These are phyloP conservation scores for Viola pubescens DNA, from an alignment of 441 rosid genomes.

Conservation along the genomic window DNA sequence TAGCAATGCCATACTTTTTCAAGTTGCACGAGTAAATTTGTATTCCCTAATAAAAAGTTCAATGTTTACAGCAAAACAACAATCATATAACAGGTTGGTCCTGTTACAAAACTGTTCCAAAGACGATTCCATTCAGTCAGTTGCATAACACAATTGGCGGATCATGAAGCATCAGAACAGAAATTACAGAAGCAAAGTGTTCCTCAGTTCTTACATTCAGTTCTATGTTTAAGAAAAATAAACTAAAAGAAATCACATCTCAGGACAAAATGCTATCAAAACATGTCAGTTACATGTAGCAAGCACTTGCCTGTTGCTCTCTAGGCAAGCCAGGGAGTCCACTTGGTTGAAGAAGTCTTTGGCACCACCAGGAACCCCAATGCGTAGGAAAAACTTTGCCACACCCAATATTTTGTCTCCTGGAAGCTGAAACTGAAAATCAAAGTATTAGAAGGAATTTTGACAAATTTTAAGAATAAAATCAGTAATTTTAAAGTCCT, in stretches of 20 bases:
- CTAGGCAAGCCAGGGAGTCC: slow-evolving; percentile 72
- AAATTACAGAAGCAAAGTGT: not conserved
- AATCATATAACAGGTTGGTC: too few relatives aligned
- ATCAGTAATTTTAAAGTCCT: slow-evolving; percentile 7
- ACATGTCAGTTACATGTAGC: not conserved
- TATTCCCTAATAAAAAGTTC: too few relatives aligned
- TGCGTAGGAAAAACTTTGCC: slow-evolving; percentile 78
- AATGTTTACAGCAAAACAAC: too few relatives aligned
- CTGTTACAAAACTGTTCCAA: not conserved
- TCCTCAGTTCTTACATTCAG: not conserved
- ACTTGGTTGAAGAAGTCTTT: slow-evolving; percentile 77
- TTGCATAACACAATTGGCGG: not conserved
- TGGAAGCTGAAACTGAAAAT: slow-evolving; percentile 56
- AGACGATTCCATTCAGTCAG: not conserved
- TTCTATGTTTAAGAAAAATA: not conserved
- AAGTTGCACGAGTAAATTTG: too few relatives aligned
- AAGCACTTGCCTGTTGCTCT: slow-evolving; percentile 59
- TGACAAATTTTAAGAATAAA: slow-evolving; percentile 7
- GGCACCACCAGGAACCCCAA: slow-evolving; percentile 81
- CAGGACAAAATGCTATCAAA: slow-evolving; percentile 2
- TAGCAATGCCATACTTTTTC: too few relatives aligned
- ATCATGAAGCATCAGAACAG: not conserved
- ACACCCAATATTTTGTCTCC: slow-evolving; percentile 67
- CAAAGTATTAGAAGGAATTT: slow-evolving; percentile 16
- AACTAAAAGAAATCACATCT: not conserved